phyloP scores from a whole-genome alignment of 306 rosid genomes.

The Ormosia semicastrata region DNA sequence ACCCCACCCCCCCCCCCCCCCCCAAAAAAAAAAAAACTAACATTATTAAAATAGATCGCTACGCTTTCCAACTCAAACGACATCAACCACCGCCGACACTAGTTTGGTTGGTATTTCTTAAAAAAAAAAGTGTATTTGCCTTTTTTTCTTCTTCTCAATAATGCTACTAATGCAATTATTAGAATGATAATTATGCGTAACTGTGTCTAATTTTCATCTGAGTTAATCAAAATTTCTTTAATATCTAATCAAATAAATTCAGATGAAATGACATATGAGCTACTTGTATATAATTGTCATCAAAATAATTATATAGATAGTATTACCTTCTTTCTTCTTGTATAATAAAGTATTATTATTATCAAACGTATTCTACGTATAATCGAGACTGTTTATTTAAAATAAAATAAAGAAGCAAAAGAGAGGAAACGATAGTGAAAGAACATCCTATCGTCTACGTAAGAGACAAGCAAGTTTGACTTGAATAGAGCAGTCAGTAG shows the following conservation, averaged over 20 bases:
- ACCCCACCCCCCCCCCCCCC: too few species aligned
- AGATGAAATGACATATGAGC: not conserved
- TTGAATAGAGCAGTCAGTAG: not conserved
- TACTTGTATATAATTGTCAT: not conserved
- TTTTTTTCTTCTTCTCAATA: not conserved
- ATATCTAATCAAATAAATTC: not conserved
- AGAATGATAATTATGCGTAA: not conserved
- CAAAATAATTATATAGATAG: not conserved
- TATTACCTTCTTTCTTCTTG: not conserved
- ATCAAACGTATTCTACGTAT: not conserved
- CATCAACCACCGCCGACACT: constrained; percentile 18
- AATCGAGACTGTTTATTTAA: not conserved
- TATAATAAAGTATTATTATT: not conserved
- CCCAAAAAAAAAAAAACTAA: not conserved
- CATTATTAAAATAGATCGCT: not conserved
- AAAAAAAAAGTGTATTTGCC: not conserved
- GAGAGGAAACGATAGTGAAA: not conserved
- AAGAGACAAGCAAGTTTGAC: not conserved
- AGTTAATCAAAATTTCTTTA: not conserved
- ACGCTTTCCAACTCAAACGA: not conserved
- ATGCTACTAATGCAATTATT: not conserved
- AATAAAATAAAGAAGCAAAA: not conserved
- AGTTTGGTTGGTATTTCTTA: not conserved
- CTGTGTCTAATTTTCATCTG: not conserved
- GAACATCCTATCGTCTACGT: not conserved